Conservation (phyloP, 495 filamentous ascomycete species). For the Aspergillus diversus region DNA sequence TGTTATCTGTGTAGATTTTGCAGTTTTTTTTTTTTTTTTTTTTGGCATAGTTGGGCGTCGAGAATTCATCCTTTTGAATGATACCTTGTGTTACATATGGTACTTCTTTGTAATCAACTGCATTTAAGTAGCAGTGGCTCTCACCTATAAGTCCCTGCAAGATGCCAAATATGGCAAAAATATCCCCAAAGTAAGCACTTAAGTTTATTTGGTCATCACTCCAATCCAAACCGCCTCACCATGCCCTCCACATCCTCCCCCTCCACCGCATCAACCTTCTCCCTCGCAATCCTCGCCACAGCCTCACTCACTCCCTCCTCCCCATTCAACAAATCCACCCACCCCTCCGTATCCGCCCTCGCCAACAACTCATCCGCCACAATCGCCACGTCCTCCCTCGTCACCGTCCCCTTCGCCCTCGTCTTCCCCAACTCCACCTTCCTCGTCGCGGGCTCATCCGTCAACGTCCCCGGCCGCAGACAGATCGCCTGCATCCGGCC, state of each 20-base stretch:
- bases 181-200: too few relatives aligned
- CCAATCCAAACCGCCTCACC: conserved; percentile 43
- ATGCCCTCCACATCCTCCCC: conserved; percentile 64
- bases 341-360: conserved; percentile 58
- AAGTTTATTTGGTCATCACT: background rate
- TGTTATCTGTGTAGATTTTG: background rate
- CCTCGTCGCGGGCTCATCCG: conserved; percentile 58
- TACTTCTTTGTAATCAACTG: background rate
- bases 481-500: conserved; percentile 64
- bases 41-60: background rate
- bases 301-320: conserved; percentile 63
- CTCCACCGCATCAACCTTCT: conserved; percentile 66
- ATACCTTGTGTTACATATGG: background rate
- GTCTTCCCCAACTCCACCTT: conserved; percentile 69
- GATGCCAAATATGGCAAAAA: too few relatives aligned
- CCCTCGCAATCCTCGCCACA: conserved; percentile 64
- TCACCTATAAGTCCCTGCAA: too few relatives aligned
- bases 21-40: background rate
- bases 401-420: conserved; percentile 55
- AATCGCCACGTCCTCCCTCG: conserved; percentile 70
- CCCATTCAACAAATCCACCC: conserved; percentile 64
- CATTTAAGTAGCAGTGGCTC: too few relatives aligned
- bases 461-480: conserved; percentile 70
- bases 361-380: conserved; percentile 69
- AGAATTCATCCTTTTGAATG: background rate